Base-by-base conservation (phyloP, 1,139 yeast species). In the Debaryomyces robertsiae region DNA sequence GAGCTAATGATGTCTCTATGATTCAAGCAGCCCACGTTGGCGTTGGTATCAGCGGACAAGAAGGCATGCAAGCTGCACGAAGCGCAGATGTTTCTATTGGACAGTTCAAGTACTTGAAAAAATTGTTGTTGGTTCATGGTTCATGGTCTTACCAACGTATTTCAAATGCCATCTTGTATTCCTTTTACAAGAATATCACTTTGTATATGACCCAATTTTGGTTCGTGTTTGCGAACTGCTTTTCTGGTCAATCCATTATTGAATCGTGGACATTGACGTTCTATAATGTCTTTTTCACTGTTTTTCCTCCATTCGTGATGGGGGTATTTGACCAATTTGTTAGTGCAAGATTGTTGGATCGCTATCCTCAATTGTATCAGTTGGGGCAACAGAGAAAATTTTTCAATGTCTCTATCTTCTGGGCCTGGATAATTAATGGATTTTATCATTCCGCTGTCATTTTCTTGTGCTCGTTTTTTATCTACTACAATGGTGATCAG, bases 61-160 rank as follows among this genome's bases (percentile, higher is more conserved):
- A 94, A 67, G 99, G 99, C 53, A 91, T 91, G 90, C 99, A 94
- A 63, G 98, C 98, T 6, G 98, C 98, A 0, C 77, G 98, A 63
- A 84, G 95, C 63, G 98, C 99, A 0, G 99, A 94, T 71, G 82
- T 93, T 45, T 91, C 98, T 1, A 89, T 94, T 64, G 98, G 97
- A 0, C 98, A 94, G 61, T 94, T 94, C 76, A 82, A 84, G 59
- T 93, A 79, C 58, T 75, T 94, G 66, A 79, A 81, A 52, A 91
- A 88, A 58, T 66, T 94, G 42, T 67, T 94, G 38, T 72, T 94
- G 36, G 98, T 94, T 7, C 99, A 94, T 61, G 99, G 99, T 1
- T 73, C 96, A 3, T 94, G 99, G 99, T 87, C 96, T 32, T 94
- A 94, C 61, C 98, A 90, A 59, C 80, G 99, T 57, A 81, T 91